phyloP scores from a whole-genome alignment of 2,329 filamentous ascomycete species.

The Claviceps digitariae region DNA sequence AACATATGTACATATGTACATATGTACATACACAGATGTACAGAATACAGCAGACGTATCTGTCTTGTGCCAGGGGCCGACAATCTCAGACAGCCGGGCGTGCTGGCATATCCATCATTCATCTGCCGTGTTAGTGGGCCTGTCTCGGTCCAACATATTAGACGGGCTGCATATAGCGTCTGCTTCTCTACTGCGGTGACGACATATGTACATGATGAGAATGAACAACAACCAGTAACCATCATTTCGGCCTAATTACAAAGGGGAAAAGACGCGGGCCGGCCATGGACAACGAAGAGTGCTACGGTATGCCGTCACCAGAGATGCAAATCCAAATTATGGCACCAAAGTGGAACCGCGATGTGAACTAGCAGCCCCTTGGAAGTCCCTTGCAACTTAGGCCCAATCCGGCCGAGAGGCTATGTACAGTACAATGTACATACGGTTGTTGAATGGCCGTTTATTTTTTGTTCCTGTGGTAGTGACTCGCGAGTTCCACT shows the following conservation, averaged over 20 bases:
- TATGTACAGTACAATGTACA: not conserved
- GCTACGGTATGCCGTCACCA: constrained; percentile 4
- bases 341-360: constrained; percentile 8
- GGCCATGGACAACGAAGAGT: not conserved
- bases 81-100: too few species aligned
- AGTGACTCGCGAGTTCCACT: not conserved
- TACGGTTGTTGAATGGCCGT: not conserved
- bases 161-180: not conserved
- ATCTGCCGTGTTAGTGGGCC: too few species aligned
- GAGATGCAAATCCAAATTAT: constrained; percentile 5
- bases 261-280: not conserved
- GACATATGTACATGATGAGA: not conserved
- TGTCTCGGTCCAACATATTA: too few species aligned
- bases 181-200: not conserved
- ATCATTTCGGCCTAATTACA: not conserved
- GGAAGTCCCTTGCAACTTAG: not conserved
- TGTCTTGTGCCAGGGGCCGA: too few species aligned
- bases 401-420: not conserved
- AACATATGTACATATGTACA: too few species aligned
- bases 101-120: too few species aligned
- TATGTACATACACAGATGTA: too few species aligned
- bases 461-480: not conserved
- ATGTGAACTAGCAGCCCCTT: constrained; percentile 9
- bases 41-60: too few species aligned
- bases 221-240: not conserved